These are phyloP conservation scores for Phaeotremella fagi DNA, from an alignment of 768 basidiomycete species.

Conservation along the genomic window DNA sequence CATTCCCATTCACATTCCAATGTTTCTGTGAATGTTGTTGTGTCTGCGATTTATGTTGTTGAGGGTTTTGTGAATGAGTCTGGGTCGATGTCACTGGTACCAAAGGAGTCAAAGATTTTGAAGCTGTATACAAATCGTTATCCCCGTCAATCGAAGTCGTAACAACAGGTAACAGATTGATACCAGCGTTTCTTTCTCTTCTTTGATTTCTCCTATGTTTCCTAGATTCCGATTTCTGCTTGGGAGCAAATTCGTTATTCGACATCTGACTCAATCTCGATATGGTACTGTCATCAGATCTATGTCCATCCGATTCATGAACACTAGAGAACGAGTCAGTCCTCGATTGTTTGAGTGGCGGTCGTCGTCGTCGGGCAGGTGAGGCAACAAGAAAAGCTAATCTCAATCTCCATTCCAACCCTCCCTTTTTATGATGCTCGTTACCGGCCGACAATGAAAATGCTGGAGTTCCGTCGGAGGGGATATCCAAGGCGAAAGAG, in stretches of 20 bases:
- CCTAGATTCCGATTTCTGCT: background rate
- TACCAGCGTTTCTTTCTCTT: slow-evolving; percentile 5
- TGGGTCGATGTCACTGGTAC: slow-evolving; percentile 9
- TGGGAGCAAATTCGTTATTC: background rate
- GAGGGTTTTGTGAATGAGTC: background rate
- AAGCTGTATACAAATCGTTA: slow-evolving; percentile 56
- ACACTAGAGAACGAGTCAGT: slow-evolving; percentile 50
- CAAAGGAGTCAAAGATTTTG: slow-evolving; percentile 37
- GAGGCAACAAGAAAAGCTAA: slow-evolving; percentile 79
- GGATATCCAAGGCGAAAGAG: slow-evolving; percentile 85
- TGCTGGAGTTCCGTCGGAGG: slow-evolving; percentile 80
- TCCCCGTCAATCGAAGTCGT: slow-evolving; percentile 54
- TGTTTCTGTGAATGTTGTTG: background rate
- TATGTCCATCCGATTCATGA: background rate
- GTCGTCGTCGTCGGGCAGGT: slow-evolving; percentile 56
- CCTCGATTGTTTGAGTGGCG: slow-evolving; percentile 58
- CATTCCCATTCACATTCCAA: background rate
- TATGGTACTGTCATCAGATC: background rate
- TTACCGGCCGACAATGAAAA: slow-evolving; percentile 64
- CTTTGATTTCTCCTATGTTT: background rate
- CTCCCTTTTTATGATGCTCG: slow-evolving; percentile 54
- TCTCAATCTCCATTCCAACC: slow-evolving; percentile 84
- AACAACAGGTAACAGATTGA: slow-evolving; percentile 9
- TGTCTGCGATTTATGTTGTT: background rate
- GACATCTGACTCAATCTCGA: background rate